Conservation (phyloP, 768 basidiomycete species). For the Leccinum disarticulatum region DNA sequence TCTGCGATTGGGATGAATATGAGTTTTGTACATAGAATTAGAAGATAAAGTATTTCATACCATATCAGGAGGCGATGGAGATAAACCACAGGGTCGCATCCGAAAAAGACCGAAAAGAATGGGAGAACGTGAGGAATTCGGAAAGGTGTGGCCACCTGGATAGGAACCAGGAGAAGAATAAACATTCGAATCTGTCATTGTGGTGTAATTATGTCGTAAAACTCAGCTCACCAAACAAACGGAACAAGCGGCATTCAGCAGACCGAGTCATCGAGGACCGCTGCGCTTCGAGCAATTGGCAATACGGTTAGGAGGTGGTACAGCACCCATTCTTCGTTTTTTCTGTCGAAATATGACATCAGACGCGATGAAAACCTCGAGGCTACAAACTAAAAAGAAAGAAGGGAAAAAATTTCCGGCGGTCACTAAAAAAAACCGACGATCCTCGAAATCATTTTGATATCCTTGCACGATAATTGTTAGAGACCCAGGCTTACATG, state of each 20-base stretch:
- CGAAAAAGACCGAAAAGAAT: neutral
- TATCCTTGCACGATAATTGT: neutral
- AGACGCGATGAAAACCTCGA: slow-evolving; percentile 6
- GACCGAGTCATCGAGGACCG: slow-evolving; percentile 10
- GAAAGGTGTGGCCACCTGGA: slow-evolving; percentile 1
- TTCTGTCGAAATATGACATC: slow-evolving; percentile 8
- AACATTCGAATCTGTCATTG: slow-evolving; percentile 19
- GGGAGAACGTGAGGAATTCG: slow-evolving; percentile 4
- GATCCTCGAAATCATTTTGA: neutral
- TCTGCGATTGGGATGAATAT: slow-evolving; percentile 12
- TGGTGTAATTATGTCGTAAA: slow-evolving; percentile 37
- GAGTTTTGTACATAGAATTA: slow-evolving; percentile 9
- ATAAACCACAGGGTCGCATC: slow-evolving; percentile 1
- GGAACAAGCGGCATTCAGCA: slow-evolving; percentile 20
- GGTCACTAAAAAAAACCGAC: neutral
- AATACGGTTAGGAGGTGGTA: slow-evolving; percentile 15
- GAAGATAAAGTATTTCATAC: neutral
- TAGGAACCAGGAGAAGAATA: slow-evolving; percentile 14
- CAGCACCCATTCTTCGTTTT: slow-evolving; percentile 6
- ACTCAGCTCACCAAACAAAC: slow-evolving; percentile 20
- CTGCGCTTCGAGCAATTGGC: slow-evolving; percentile 15
- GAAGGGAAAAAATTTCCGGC: neutral
- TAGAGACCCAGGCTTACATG: slow-evolving; percentile 3
- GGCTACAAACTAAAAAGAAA: neutral
- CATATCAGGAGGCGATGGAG: slow-evolving; percentile 1